These are phyloP conservation scores for Cicer yamashitae DNA, from an alignment of 306 rosid species.

Conservation along the genomic window DNA sequence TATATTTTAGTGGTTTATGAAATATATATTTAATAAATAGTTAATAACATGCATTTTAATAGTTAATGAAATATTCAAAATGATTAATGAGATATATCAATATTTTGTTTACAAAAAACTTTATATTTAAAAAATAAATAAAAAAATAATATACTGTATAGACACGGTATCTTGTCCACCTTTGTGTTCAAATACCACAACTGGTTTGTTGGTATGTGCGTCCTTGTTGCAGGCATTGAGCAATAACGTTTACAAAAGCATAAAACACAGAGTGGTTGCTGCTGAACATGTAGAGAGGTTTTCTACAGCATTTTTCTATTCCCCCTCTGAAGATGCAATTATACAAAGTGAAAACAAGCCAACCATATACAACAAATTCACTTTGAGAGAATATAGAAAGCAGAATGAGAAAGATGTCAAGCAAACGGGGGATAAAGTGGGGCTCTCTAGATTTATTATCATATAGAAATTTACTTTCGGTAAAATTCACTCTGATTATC, in stretches of 20 bases:
- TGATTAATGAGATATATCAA: too few relatives aligned
- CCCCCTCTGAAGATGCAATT: slow-evolving; percentile 58
- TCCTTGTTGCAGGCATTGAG: slow-evolving; percentile 63
- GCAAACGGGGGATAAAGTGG: slow-evolving; percentile 75
- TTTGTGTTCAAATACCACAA: too few relatives aligned
- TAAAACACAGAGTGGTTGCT: slow-evolving; percentile 66
- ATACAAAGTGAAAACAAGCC: slow-evolving; percentile 56
- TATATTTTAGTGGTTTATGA: too few relatives aligned
- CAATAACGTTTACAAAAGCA: slow-evolving; percentile 77
- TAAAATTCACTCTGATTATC: too few relatives aligned
- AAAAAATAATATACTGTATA: too few relatives aligned
- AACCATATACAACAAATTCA: slow-evolving; percentile 61
- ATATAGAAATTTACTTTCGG: too few relatives aligned
- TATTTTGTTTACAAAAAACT: too few relatives aligned
- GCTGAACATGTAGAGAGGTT: slow-evolving; percentile 61
- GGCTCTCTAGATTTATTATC: slow-evolving; percentile 63
- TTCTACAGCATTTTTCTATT: slow-evolving; percentile 78
- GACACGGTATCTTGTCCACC: too few relatives aligned
- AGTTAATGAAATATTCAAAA: too few relatives aligned
- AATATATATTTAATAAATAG: too few relatives aligned
- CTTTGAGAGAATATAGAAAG: slow-evolving; percentile 58
- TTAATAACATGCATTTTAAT: too few relatives aligned
- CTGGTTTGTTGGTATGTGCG: not conserved
- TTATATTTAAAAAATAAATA: too few relatives aligned
- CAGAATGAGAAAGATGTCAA: slow-evolving; percentile 63